Conservation (phyloP, 163 green algal species). For the Chloromonas sp. region DNA sequence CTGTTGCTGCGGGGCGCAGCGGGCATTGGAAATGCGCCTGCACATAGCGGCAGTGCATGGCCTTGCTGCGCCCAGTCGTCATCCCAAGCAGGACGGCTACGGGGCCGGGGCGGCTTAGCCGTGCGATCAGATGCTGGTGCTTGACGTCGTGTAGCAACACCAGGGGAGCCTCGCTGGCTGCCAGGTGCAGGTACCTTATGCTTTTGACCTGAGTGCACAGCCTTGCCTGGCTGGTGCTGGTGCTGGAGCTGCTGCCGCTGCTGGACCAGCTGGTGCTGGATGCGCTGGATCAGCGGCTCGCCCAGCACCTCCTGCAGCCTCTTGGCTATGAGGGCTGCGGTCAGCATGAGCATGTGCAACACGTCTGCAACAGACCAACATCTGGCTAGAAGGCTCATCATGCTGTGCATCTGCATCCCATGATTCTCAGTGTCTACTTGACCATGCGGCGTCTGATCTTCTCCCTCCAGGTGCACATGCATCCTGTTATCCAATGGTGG, state of each 20-base stretch:
- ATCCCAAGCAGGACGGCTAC: neutral
- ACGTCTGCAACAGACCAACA: neutral
- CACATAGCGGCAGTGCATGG: neutral
- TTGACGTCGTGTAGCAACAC: neutral
- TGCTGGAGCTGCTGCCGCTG: neutral
- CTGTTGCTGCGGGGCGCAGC: neutral
- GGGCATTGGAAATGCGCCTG: neutral
- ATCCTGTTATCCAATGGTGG: too few species aligned
- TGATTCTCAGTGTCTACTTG: too few species aligned
- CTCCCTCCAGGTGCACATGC: too few species aligned
- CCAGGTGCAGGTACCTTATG: too few species aligned
- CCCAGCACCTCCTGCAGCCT: conserved; percentile 27
- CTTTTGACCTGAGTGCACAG: too few species aligned
- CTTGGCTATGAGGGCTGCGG: conserved; percentile 28
- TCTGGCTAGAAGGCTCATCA: too few species aligned
- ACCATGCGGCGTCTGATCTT: too few species aligned
- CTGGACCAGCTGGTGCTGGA: conserved; percentile 1
- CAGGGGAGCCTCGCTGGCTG: too few species aligned
- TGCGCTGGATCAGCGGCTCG: conserved; percentile 21
- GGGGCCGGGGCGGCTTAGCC: neutral
- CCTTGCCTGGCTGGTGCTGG: neutral
- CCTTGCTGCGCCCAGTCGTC: neutral
- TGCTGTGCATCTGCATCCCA: too few species aligned
- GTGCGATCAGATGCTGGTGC: neutral
- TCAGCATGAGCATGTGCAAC: neutral